Conservation (phyloP, 2,329 filamentous ascomycete genomes). For the Elsinoe necatrix region DNA sequence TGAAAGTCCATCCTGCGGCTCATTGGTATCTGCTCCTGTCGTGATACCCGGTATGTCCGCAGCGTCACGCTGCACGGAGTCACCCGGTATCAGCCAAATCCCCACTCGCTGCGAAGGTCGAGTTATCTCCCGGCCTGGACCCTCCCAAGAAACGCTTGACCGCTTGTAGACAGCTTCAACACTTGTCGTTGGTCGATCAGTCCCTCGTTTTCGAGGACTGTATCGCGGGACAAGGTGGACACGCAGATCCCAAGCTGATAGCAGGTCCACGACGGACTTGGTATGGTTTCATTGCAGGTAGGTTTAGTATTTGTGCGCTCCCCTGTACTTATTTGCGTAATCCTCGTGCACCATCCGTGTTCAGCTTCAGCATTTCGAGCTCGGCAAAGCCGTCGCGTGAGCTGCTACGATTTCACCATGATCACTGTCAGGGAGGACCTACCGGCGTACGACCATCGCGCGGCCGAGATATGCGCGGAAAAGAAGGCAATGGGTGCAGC, state of each 20-base stretch:
- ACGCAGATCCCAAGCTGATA: constrained; percentile 2
- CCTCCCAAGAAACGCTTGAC: constrained; percentile 12
- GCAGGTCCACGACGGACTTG: background rate
- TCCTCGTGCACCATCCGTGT: background rate
- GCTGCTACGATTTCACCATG: background rate
- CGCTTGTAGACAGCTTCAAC: constrained; percentile 1
- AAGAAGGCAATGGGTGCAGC: background rate
- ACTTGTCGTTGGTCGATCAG: constrained; percentile 8
- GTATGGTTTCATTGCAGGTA: background rate
- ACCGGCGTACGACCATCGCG: constrained; percentile 5
- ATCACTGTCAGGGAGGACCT: constrained; percentile 9
- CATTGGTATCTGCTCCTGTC: too few relatives aligned
- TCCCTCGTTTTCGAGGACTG: background rate
- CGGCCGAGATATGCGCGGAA: constrained; percentile 8
- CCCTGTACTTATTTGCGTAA: background rate
- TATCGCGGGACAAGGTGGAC: background rate
- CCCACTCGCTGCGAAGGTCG: too few relatives aligned
- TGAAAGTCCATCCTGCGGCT: too few relatives aligned
- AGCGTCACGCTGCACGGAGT: background rate
- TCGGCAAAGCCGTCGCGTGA: background rate
- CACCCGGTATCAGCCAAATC: too few relatives aligned
- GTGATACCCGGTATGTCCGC: background rate
- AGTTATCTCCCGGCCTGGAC: constrained; percentile 11
- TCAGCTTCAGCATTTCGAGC: background rate
- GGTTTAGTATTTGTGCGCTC: background rate